phyloP scores from a whole-genome alignment of 2,329 filamentous ascomycete species.

The Ceratocystis colombiana region DNA sequence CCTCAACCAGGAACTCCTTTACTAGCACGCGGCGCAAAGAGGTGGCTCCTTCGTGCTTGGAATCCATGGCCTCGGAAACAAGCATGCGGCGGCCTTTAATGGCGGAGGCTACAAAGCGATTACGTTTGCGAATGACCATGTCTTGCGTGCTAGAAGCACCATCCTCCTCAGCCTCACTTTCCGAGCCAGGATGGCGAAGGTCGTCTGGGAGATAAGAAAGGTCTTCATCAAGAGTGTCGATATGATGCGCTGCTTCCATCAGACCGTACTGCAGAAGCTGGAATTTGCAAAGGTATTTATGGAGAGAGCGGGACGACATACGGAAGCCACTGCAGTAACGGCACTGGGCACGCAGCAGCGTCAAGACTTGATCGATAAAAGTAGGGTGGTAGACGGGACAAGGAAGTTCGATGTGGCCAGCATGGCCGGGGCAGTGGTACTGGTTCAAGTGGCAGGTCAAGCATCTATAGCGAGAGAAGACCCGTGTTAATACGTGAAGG shows the following conservation, averaged over 20 bases:
- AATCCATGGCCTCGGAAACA: constrained; percentile 50
- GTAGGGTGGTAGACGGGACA: constrained; percentile 92
- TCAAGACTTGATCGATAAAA: constrained; percentile 85
- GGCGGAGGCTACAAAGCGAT: constrained; percentile 55
- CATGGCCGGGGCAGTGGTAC: constrained; percentile 78
- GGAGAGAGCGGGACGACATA: constrained; percentile 63
- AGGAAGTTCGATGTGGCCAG: constrained; percentile 89
- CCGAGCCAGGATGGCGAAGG: constrained; percentile 37
- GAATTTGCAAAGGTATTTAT: constrained; percentile 73
- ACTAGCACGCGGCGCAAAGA: constrained; percentile 67
- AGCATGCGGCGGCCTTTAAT: constrained; percentile 37
- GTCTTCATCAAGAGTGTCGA: constrained; percentile 45
- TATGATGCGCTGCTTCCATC: constrained; percentile 53
- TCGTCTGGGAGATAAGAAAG: constrained; percentile 36
- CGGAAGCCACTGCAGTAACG: constrained; percentile 83
- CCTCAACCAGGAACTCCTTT: constrained; percentile 68
- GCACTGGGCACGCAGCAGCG: constrained; percentile 77
- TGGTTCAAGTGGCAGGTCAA: constrained; percentile 81
- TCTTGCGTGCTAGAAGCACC: constrained; percentile 44
- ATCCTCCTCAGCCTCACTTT: constrained; percentile 55
- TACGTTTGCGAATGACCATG: constrained; percentile 43
- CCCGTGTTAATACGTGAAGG: constrained; percentile 18
- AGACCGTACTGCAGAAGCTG: constrained; percentile 77
- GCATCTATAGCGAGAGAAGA: constrained; percentile 49
- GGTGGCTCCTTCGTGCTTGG: constrained; percentile 74